phyloP scores from a whole-genome alignment of 2,329 filamentous ascomycete species.

The Pseudocercospora cruenta region DNA sequence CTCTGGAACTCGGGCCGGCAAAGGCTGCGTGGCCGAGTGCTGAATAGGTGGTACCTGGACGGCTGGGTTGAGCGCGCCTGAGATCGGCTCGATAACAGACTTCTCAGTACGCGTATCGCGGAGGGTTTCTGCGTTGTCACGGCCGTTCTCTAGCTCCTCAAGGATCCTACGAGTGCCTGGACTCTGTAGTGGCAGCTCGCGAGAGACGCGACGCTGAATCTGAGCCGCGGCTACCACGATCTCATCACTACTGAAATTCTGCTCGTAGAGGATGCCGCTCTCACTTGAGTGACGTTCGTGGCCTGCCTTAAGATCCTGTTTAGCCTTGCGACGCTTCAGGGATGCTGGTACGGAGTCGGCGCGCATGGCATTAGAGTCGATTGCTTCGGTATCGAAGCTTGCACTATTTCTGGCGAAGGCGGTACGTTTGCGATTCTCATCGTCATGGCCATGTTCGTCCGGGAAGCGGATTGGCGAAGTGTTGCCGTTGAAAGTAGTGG shows the following conservation, averaged over 20 bases:
- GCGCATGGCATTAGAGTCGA: background rate
- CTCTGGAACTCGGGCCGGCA: background rate
- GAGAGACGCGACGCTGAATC: background rate
- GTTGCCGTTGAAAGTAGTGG: background rate
- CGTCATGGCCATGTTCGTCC: background rate
- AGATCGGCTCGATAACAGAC: background rate
- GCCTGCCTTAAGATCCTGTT: background rate
- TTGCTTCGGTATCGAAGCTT: background rate
- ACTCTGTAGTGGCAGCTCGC: background rate
- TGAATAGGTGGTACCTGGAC: background rate
- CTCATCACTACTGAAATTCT: background rate
- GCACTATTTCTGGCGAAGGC: background rate
- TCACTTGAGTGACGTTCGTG: background rate
- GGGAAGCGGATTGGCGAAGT: background rate
- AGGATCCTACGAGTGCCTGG: background rate
- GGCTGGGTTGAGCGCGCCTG: background rate
- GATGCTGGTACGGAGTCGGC: background rate
- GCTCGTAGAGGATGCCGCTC: background rate
- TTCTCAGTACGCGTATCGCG: background rate
- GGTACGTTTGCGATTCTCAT: background rate
- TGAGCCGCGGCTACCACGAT: background rate
- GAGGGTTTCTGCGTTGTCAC: background rate
- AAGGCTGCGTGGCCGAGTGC: background rate
- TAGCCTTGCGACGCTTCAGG: conserved; percentile 3
- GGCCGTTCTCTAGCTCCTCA: background rate